Evolutionary conservation across 1,139 yeast genomes (phyloP), one percentile per base, ranked within the genome.

Genomic region (Suhomyces chickasaworum): DNA sequence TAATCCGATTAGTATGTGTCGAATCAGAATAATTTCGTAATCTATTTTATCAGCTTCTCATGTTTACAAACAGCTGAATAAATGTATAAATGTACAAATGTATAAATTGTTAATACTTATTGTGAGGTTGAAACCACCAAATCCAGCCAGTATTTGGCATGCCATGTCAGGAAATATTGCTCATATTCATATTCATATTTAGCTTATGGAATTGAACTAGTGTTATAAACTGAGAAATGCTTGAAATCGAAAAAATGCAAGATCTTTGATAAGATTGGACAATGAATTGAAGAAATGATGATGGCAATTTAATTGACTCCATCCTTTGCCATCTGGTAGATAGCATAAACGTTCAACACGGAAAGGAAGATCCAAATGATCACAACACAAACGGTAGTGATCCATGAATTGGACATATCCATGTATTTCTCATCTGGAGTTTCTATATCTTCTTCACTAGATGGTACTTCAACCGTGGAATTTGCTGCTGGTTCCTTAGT

Each of bases 321-420:
- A 56, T 68, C 64, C 52, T 59, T 60, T 1, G 82, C 87, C 65
- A 83, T 67, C 53, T 85, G 81, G 25, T 83, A 84, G 47, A 87
- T 78, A 48, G 89, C 84, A 60, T 87, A 88, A 15, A 85, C 73
- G 59, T 87, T 87, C 65, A 86, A 73, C 8, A 77, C 71, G 1
- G 83, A 66, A 31, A 88, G 77, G 57, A 86, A 82, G 3, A 85
- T 47, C 95, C 95, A 86, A 17, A 85, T 69, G 2, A 69, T 37
- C 6, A 71, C 57, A 1, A 81, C 81, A 4, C 77, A 18, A 0
- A 64, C 53, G 0, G 83, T 73, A 2, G 82, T 77, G 15, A 76
- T 22, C 89, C 89, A 84, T 51, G 70, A 73, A 58, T 86, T 86
- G 13, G 83, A 67, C 83, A 83, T 78, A 56, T 78, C 73, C 45